Base-by-base conservation (phyloP, 805 yeast species). In the Ogataea methanolica region DNA sequence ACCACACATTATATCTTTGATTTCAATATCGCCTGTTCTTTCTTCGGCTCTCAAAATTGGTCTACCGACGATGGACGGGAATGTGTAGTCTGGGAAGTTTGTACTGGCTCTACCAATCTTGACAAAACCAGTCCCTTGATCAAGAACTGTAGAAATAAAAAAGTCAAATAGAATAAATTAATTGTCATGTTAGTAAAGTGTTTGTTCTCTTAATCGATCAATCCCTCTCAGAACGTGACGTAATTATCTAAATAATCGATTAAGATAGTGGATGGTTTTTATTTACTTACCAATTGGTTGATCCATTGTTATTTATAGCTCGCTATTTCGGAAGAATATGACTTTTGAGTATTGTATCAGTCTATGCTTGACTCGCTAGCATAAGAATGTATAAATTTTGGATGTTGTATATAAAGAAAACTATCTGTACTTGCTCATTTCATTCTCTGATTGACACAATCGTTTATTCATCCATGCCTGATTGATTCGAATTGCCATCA, bases 41-140 rank as follows among this genome's bases (percentile, higher is more conserved):
- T 94, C 99, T 68, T 94, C 99, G 2, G 99, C 98, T 64, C 99
- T 81, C 53, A 94, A 74, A 53, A 94, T 94, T 26, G 99, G 99
- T 60, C 99, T 80, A 42, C 99, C 99, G 17, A 94, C 98, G 56
- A 94, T 88, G 21, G 97, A 90, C 14, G 98, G 99, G 69, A 91
- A 94, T 15, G 97, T 91, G 71, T 83, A 83, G 68, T 94, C 98
- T 29, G 99, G 99, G 76, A 91, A 91, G 71, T 94, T 94, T 57
- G 90, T 86, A 33, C 98, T 97, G 35, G 95, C 97, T 62, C 96
- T 81, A 50, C 99, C 99, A 57, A 92, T 88, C 67, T 91, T 92
- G 46, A 92, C 97, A 66, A 94, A 94, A 48, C 99, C 99, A 43
- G 99, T 94, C 73, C 99, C 99, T 74, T 94, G 98, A 73, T 94